Percentiles rank a stretch among this genome's conserved stretches.
These are phyloP conservation scores for Pelargonium fulgidum DNA, from an alignment of 441 rosid species.

Conservation along the genomic window DNA sequence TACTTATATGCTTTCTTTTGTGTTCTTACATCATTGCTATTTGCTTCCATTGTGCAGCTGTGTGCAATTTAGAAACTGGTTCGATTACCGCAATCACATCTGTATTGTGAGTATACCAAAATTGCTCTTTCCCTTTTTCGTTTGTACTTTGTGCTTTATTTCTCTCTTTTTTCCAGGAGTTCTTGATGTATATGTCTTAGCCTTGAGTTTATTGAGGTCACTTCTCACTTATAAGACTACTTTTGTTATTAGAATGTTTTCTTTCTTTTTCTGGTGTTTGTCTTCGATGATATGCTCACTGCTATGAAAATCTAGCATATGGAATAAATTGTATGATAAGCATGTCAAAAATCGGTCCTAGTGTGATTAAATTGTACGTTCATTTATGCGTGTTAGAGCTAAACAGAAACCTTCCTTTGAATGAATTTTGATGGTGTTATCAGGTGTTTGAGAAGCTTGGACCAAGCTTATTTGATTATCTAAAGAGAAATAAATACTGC, in stretches of 20 bases:
- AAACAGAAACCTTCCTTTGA: slow-evolving; percentile 48
- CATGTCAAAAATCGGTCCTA: no score
- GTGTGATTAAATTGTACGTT: slow-evolving; percentile 1
- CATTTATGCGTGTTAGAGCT: slow-evolving; percentile 38
- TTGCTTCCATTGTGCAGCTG: slow-evolving; percentile 71
- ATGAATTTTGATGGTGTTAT: slow-evolving; percentile 70
- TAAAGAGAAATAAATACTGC: slow-evolving; percentile 85
- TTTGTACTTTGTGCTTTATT: no score
- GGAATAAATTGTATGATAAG: no score
- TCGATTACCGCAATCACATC: slow-evolving; percentile 95
- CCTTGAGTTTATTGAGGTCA: no score
- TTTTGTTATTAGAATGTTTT: not conserved
- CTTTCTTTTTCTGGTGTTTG: slow-evolving; percentile 18
- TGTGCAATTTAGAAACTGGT: slow-evolving; percentile 97
- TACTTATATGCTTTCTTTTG: slow-evolving; percentile 26
- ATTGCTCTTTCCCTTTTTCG: slow-evolving; percentile 26
- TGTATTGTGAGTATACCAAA: slow-evolving; percentile 88
- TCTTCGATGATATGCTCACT: not conserved
- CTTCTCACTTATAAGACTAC: no score
- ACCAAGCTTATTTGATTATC: slow-evolving; percentile 96
- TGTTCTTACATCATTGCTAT: slow-evolving; percentile 50
- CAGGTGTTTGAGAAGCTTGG: slow-evolving; percentile 99
- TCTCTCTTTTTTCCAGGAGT: no score
- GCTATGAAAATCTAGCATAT: no score
- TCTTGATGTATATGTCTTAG: no score